Conservation (phyloP, 208 protist genomes). For the Acanthamoeba sp. region DNA sequence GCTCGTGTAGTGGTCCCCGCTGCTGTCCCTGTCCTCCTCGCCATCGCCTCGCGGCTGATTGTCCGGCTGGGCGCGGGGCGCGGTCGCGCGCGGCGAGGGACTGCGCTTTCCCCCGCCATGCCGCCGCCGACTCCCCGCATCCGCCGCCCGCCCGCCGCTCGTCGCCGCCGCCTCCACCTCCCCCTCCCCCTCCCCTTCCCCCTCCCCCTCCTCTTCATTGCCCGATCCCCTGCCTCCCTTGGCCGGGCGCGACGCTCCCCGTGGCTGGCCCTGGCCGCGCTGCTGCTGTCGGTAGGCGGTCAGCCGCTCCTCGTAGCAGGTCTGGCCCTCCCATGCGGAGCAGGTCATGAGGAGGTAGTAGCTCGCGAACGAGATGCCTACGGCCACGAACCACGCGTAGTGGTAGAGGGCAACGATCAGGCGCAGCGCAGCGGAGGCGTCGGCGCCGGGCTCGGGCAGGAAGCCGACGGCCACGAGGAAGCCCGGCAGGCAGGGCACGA, state of each 20-base stretch:
- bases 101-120: not conserved
- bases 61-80: not conserved
- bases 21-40: not conserved
- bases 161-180: not conserved
- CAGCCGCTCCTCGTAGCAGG: not conserved
- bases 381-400: conserved; percentile 59
- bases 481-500: conserved; percentile 44
- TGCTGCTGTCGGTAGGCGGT: not conserved
- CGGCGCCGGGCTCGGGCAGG: not conserved
- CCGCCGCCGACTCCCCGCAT: not conserved
- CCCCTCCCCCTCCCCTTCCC: not conserved
- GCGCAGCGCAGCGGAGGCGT: not conserved
- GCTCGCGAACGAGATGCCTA: conserved; percentile 10
- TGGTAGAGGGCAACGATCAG: conserved; percentile 8
- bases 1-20: not conserved
- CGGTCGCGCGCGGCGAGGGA: not conserved
- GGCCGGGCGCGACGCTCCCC: no score
- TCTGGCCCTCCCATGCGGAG: not conserved
- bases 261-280: not conserved
- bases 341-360: conserved; percentile 20
- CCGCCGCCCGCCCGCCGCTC: not conserved
- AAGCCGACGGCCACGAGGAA: conserved; percentile 34
- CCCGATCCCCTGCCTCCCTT: not conserved
- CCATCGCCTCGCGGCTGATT: not conserved
- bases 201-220: not conserved